phyloP scores from a whole-genome alignment of 805 yeast genomes.

The Cyberlindnera suaveolens region DNA sequence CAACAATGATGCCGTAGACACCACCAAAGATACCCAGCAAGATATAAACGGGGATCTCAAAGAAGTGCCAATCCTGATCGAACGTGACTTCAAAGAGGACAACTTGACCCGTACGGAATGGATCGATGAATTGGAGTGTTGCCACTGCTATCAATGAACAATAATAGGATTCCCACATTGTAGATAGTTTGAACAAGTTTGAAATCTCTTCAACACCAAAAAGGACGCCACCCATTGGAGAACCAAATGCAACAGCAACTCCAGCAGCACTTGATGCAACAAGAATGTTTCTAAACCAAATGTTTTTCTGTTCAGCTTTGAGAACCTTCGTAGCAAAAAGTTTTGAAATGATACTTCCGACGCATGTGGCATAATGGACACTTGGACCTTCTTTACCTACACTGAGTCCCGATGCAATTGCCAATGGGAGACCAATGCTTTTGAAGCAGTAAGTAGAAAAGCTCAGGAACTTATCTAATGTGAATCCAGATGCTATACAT shows the following conservation, averaged over 20 bases:
- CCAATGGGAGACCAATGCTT: constrained; percentile 75
- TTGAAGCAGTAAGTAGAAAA: constrained; percentile 69
- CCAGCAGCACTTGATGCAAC: constrained; percentile 97
- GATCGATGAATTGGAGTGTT: constrained; percentile 73
- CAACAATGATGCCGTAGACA: constrained; percentile 71
- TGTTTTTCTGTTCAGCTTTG: constrained; percentile 7
- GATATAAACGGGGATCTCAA: constrained; percentile 77
- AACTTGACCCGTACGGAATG: constrained; percentile 91
- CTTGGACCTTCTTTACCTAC: constrained; percentile 98
- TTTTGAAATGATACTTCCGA: constrained; percentile 45
- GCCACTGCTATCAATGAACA: constrained; percentile 86
- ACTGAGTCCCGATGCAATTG: constrained; percentile 88
- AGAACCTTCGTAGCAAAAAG: constrained; percentile 16
- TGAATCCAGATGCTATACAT: constrained; percentile 88
- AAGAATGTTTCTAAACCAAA: constrained; percentile 29
- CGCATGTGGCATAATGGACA: constrained; percentile 96
- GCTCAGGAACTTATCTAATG: constrained; percentile 68
- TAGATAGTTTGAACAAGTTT: constrained; percentile 61
- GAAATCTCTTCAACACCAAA: constrained; percentile 91
- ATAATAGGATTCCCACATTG: constrained; percentile 88
- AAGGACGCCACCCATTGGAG: constrained; percentile 94
- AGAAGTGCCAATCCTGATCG: constrained; percentile 78
- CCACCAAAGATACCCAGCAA: constrained; percentile 90
- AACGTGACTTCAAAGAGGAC: constrained; percentile 90
- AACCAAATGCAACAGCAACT: constrained; percentile 96